Percentiles rank a stretch among this genome's conserved stretches.
Evolutionary conservation across 2,329 filamentous ascomycete genomes (phyloP).

Genomic region (Ilyonectria sp.): DNA sequence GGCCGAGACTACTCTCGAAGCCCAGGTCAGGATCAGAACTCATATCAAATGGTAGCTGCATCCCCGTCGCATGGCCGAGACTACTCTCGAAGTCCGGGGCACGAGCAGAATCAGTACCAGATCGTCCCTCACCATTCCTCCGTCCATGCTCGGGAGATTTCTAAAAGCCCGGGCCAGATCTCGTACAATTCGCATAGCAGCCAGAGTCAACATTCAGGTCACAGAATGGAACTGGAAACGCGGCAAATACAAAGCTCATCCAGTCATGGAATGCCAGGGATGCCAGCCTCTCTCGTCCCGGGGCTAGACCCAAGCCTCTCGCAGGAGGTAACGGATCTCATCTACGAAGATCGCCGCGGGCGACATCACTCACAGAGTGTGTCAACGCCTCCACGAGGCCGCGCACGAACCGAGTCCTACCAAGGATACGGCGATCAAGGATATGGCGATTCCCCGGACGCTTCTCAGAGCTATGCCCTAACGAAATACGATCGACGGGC

Average conservation of each 20-base stretch:
- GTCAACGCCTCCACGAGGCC: constrained; percentile 60
- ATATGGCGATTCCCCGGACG: constrained; percentile 40
- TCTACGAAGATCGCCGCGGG: constrained; percentile 68
- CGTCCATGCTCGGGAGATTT: constrained; percentile 52
- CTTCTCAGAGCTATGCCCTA: constrained; percentile 54
- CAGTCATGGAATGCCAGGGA: constrained; percentile 60
- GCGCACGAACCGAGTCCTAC: constrained; percentile 46
- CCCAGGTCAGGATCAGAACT: constrained; percentile 20
- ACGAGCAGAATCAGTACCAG: constrained; percentile 21
- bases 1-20: constrained; percentile 19
- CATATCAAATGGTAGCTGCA: constrained; percentile 13
- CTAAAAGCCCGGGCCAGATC: constrained; percentile 50
- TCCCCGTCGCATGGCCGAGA: constrained; percentile 43
- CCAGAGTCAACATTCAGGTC: constrained; percentile 51
- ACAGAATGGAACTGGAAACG: constrained; percentile 56
- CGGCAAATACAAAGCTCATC: constrained; percentile 50
- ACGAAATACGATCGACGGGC: constrained; percentile 61
- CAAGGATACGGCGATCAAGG: constrained; percentile 48
- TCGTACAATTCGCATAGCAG: constrained; percentile 50
- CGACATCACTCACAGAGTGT: constrained; percentile 60
- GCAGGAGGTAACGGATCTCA: constrained; percentile 71
- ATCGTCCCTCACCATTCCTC: constrained; percentile 3
- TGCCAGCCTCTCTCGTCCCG: constrained; percentile 73
- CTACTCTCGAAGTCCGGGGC: constrained; percentile 18
- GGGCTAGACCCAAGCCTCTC: constrained; percentile 71